Conservation (phyloP, 176 grass and related monocot species). For the Carex parvula region DNA sequence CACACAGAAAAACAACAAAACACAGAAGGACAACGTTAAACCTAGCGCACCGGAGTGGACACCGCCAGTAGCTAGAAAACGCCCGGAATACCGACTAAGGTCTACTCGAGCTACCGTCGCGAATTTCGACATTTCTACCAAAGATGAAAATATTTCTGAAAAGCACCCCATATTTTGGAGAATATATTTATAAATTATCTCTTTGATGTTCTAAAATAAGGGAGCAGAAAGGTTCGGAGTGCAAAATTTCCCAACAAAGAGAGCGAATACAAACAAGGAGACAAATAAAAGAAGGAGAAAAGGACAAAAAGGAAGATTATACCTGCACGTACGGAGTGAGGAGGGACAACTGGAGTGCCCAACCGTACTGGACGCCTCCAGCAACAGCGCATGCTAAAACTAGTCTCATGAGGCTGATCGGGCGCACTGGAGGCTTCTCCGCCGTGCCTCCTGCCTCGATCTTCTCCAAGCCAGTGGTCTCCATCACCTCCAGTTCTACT, state of each 20-base stretch:
- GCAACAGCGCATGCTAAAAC: constrained; percentile 66
- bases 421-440: neutral
- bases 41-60: neutral
- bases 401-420: constrained; percentile 53
- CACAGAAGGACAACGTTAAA: neutral
- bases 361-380: constrained; percentile 92
- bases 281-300: neutral
- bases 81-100: neutral
- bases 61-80: neutral
- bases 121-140: neutral
- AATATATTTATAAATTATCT: neutral
- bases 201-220: neutral
- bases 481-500: constrained; percentile 39
- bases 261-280: neutral
- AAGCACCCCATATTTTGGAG: neutral
- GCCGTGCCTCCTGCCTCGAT: neutral
- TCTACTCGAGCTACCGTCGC: neutral
- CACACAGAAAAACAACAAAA: no score
- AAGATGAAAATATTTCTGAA: neutral
- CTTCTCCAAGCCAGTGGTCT: constrained; percentile 23
- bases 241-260: constrained; percentile 3
- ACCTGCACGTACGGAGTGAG: constrained; percentile 97
- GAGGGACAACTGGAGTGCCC: constrained; percentile 89
- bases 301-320: neutral
- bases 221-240: neutral